phyloP scores from a whole-genome alignment of 1,284 basidiomycete genomes.

The Ustilago nuda region DNA sequence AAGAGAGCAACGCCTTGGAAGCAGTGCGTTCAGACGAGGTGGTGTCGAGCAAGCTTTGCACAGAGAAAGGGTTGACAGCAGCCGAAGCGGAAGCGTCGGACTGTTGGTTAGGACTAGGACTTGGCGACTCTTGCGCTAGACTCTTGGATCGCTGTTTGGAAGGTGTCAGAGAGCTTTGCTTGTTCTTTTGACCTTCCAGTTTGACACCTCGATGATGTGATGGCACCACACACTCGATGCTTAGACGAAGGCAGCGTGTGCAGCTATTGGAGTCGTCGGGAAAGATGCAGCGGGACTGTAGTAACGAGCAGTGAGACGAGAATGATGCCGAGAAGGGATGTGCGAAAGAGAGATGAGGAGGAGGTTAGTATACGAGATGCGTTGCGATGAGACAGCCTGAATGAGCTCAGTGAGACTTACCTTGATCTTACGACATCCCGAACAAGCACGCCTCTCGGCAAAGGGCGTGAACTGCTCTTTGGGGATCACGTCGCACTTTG shows the following conservation, averaged over 20 bases:
- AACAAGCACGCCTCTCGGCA: conserved; percentile 46
- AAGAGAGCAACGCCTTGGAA: conserved; percentile 48
- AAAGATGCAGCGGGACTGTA: conserved; percentile 50
- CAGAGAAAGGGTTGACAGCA: conserved; percentile 46
- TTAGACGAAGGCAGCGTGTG: conserved; percentile 47
- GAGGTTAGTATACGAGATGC: no score
- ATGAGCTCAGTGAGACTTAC: conserved; percentile 5
- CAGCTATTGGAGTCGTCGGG: conserved; percentile 43
- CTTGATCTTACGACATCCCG: conserved; percentile 55
- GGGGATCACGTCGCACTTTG: conserved; percentile 55
- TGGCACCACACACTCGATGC: conserved; percentile 40
- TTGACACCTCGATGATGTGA: conserved; percentile 51
- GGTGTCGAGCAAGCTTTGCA: conserved; percentile 51
- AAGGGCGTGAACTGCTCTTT: conserved; percentile 51
- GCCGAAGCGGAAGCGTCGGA: conserved; percentile 26
- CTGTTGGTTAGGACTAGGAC: conserved; percentile 36
- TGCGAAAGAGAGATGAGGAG: no score
- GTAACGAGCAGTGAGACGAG: neutral
- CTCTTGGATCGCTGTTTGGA: conserved; percentile 28
- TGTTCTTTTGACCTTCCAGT: conserved; percentile 33
- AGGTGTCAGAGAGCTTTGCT: conserved; percentile 15
- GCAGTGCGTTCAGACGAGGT: conserved; percentile 43
- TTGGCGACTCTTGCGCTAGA: conserved; percentile 28
- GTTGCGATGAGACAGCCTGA: no score
- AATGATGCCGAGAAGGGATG: neutral